Evolutionary conservation across 2,329 filamentous ascomycete genomes (phyloP).

Genomic region (Trichoderma hamatum): DNA sequence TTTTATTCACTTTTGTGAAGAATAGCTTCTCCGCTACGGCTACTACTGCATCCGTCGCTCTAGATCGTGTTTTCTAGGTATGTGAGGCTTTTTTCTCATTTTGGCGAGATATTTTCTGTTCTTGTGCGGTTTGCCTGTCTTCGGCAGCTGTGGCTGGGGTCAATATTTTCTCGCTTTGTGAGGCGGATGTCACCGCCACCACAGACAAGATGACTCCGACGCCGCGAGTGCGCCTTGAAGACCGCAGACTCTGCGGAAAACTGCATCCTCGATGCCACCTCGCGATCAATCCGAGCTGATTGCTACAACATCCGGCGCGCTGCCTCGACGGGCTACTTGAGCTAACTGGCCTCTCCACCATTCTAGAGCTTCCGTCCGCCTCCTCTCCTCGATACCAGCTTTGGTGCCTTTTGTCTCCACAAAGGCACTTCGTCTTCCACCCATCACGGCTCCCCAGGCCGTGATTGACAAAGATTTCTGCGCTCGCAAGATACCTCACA

Average conservation of each 20-base stretch:
- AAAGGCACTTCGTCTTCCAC: constrained; percentile 56
- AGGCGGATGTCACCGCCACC: constrained; percentile 23
- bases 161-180: background rate
- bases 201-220: background rate
- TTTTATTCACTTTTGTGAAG: background rate
- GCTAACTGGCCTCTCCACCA: constrained; percentile 13
- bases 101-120: background rate
- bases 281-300: background rate
- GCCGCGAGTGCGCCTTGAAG: background rate
- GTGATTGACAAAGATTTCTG: constrained; percentile 71
- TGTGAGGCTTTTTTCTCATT: background rate
- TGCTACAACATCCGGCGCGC: background rate
- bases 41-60: background rate
- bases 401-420: constrained; percentile 66
- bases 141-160: background rate
- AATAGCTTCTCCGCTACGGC: background rate
- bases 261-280: background rate
- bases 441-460: constrained; percentile 66
- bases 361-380: constrained; percentile 1
- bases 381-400: constrained; percentile 17
- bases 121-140: background rate
- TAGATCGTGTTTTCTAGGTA: constrained; percentile 17
- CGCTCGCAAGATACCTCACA: constrained; percentile 65
- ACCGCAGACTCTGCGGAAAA: background rate
- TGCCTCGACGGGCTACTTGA: background rate